Evolutionary conservation across 805 yeast species (phyloP).

Genomic region (Lipomyces yamadae): DNA sequence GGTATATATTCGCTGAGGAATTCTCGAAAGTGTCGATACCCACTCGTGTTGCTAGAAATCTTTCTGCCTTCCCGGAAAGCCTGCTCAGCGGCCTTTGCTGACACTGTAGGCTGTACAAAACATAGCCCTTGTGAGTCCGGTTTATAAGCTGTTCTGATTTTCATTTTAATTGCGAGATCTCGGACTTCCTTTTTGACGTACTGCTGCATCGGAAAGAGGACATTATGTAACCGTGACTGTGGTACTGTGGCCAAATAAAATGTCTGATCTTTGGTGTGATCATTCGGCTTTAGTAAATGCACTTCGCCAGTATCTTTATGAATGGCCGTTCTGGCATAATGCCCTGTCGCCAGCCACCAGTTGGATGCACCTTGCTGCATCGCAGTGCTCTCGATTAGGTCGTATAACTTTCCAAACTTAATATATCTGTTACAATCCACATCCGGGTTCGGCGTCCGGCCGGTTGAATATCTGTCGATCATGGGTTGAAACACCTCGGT

Average conservation of each 20-base stretch:
- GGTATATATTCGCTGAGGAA: constrained; percentile 77
- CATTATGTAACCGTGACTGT: constrained; percentile 52
- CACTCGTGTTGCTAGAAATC: constrained; percentile 15
- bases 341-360: constrained; percentile 89
- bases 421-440: constrained; percentile 82
- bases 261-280: constrained; percentile 80
- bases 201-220: constrained; percentile 83
- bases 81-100: constrained; percentile 22
- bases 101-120: constrained; percentile 63
- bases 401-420: constrained; percentile 80
- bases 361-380: constrained; percentile 37
- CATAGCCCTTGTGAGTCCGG: constrained; percentile 96
- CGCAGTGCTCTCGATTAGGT: constrained; percentile 51
- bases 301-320: constrained; percentile 44
- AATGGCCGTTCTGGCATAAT: constrained; percentile 43
- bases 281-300: constrained; percentile 63
- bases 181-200: constrained; percentile 76
- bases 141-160: constrained; percentile 69
- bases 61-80: constrained; percentile 22
- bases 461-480: constrained; percentile 70
- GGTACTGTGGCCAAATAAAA: constrained; percentile 78
- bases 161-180: constrained; percentile 59
- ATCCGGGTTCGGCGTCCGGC: constrained; percentile 94
- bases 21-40: constrained; percentile 54
- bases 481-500: constrained; percentile 88